Evolutionary conservation across 208 protist genomes (phyloP).

Genomic region (Polymyxa betae): DNA sequence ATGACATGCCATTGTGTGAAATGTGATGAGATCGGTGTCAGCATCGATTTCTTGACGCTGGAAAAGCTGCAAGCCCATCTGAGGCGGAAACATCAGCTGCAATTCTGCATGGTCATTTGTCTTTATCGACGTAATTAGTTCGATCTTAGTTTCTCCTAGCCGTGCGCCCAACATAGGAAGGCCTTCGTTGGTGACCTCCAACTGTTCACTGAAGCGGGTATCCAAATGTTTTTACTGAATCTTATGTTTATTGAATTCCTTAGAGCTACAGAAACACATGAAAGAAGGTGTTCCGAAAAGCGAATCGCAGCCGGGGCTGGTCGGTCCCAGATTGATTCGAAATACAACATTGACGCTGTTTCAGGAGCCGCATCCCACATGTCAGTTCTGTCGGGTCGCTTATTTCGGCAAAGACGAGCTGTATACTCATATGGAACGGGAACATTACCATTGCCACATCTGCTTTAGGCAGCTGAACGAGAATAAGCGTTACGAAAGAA

Average conservation of each 20-base stretch:
- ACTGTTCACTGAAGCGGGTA: conserved; percentile 20
- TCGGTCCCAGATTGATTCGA: neutral
- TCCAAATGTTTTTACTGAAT: neutral
- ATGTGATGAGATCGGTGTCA: conserved; percentile 11
- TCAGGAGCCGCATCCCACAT: neutral
- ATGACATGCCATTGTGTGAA: conserved; percentile 29
- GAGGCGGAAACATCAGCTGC: neutral
- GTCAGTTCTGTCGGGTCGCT: neutral
- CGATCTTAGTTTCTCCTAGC: neutral
- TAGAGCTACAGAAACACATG: neutral
- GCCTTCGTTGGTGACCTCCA: conserved; percentile 21
- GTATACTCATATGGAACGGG: conserved; percentile 17
- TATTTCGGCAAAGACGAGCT: conserved; percentile 4
- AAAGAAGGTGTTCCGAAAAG: neutral
- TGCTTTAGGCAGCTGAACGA: neutral
- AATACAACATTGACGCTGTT: neutral
- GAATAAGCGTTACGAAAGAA: neutral
- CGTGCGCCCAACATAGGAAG: conserved; percentile 7
- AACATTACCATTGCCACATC: conserved; percentile 46
- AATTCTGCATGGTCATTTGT: conserved; percentile 26
- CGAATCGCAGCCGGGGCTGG: neutral
- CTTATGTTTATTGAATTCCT: neutral
- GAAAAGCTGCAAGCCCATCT: conserved; percentile 1
- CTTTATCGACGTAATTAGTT: neutral
- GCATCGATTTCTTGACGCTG: neutral